A percentile compares a stretch with the other conserved stretches of the same genome.
phyloP scores from a whole-genome alignment of 352 stramenopile species.

The Pythium inflatum region DNA sequence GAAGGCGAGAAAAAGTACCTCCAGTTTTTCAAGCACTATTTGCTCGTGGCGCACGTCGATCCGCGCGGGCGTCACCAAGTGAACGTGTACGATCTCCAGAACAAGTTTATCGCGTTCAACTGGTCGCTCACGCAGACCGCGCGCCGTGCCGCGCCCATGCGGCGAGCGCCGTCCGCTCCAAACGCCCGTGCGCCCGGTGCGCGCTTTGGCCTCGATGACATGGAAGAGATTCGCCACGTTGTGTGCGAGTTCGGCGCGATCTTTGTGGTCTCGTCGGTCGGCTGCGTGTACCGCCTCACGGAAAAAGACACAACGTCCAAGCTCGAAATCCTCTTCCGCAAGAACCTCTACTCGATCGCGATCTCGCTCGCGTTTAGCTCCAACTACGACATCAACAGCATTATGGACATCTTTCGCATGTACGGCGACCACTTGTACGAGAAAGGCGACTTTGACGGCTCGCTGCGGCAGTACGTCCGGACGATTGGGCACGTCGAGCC shows the following conservation, averaged over 20 bases:
- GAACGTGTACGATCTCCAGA: slow-evolving; percentile 92
- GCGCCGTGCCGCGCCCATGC: not conserved
- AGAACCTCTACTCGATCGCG: slow-evolving; percentile 97
- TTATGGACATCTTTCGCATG: slow-evolving; percentile 96
- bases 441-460: slow-evolving; percentile 95
- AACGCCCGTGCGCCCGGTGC: slow-evolving; percentile 53
- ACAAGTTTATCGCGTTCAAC: slow-evolving; percentile 94
- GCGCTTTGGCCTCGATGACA: slow-evolving; percentile 82
- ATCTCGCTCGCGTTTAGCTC: slow-evolving; percentile 97
- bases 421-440: slow-evolving; percentile 99
- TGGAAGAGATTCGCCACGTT: slow-evolving; percentile 88
- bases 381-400: slow-evolving; percentile 94
- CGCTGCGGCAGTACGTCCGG: slow-evolving; percentile 96
- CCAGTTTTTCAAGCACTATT: slow-evolving; percentile 89
- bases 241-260: slow-evolving; percentile 87
- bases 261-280: slow-evolving; percentile 86
- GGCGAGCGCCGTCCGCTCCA: not conserved
- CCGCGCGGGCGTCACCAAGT: slow-evolving; percentile 81
- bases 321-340: slow-evolving; percentile 95
- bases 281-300: slow-evolving; percentile 91
- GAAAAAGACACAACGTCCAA: slow-evolving; percentile 97
- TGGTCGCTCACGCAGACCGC: slow-evolving; percentile 69
- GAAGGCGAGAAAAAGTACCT: slow-evolving; percentile 88
- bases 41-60: slow-evolving; percentile 83
- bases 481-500: slow-evolving; percentile 97